phyloP scores from a whole-genome alignment of 83 land plant genomes.

The Picea abies region DNA sequence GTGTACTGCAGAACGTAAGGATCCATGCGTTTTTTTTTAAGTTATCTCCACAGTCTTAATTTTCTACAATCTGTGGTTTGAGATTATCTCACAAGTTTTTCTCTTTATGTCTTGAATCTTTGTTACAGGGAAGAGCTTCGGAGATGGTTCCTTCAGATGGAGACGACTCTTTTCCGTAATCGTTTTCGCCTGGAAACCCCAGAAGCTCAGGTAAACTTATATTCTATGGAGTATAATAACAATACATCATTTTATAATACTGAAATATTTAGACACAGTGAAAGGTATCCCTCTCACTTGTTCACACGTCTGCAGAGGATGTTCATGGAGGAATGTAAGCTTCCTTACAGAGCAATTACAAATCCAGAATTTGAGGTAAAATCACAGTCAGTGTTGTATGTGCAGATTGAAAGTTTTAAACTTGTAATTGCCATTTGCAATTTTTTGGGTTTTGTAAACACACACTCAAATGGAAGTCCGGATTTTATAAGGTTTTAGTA shows the following conservation, averaged over 20 bases:
- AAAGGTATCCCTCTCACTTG: neutral
- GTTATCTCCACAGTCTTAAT: neutral
- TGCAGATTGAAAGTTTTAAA: neutral
- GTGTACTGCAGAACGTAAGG: slow-evolving; percentile 90
- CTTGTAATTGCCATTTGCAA: neutral
- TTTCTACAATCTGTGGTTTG: neutral
- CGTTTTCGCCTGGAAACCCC: slow-evolving; percentile 67
- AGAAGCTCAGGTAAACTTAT: slow-evolving; percentile 74
- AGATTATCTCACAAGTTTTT: neutral
- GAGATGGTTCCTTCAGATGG: slow-evolving; percentile 94
- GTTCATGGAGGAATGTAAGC: slow-evolving; percentile 71
- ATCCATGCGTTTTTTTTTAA: neutral
- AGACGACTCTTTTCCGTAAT: slow-evolving; percentile 69
- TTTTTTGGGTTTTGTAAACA: neutral
- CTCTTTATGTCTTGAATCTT: neutral
- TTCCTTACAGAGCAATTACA: slow-evolving; percentile 74
- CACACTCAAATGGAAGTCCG: neutral
- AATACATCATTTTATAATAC: neutral
- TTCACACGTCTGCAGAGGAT: slow-evolving; percentile 41
- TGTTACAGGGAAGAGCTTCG: slow-evolving; percentile 83
- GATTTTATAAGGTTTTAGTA: neutral
- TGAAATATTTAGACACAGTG: slow-evolving; percentile 10
- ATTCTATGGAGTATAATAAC: neutral
- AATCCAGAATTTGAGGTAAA: slow-evolving; percentile 76
- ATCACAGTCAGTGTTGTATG: neutral